phyloP scores from a whole-genome alignment of 1,139 yeast species.

The Protomyces gravidus region DNA sequence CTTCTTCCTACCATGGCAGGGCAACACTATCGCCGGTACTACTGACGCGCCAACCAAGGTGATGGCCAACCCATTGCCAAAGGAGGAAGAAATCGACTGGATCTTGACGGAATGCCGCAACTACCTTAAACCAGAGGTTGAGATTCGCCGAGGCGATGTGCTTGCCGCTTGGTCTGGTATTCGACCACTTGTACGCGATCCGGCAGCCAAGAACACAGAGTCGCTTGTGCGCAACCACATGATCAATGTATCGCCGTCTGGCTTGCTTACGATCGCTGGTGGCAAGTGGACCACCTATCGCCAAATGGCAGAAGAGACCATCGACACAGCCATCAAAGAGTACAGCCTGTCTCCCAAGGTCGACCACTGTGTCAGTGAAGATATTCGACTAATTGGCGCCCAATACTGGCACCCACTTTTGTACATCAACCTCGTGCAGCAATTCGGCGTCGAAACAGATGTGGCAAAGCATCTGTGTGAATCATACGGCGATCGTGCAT shows the following conservation, averaged over 20 bases:
- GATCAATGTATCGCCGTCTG: slow-evolving; percentile 64
- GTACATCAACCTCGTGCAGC: slow-evolving; percentile 76
- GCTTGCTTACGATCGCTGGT: slow-evolving; percentile 85
- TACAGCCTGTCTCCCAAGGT: slow-evolving; percentile 45
- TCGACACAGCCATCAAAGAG: slow-evolving; percentile 63
- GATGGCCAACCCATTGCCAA: slow-evolving; percentile 65
- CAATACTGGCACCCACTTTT: slow-evolving; percentile 60
- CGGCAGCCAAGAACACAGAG: slow-evolving; percentile 60
- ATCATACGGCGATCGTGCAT: slow-evolving; percentile 86
- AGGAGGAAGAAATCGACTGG: slow-evolving; percentile 85
- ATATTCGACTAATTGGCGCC: slow-evolving; percentile 68
- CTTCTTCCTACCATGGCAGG: slow-evolving; percentile 98
- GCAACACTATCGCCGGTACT: slow-evolving; percentile 92
- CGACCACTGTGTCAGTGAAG: slow-evolving; percentile 38
- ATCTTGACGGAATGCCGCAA: slow-evolving; percentile 82
- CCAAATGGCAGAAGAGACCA: slow-evolving; percentile 95
- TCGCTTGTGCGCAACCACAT: slow-evolving; percentile 88
- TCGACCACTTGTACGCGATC: slow-evolving; percentile 90
- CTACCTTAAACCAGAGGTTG: slow-evolving; percentile 69
- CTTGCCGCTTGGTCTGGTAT: slow-evolving; percentile 96
- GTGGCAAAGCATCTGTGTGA: slow-evolving; percentile 78
- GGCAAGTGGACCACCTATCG: slow-evolving; percentile 99
- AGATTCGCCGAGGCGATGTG: slow-evolving; percentile 84
- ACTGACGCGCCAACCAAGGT: slow-evolving; percentile 77
- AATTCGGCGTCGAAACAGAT: slow-evolving; percentile 65